Evolutionary conservation across 2,329 filamentous ascomycete genomes (phyloP).

Genomic region (Colletotrichum truncatum): DNA sequence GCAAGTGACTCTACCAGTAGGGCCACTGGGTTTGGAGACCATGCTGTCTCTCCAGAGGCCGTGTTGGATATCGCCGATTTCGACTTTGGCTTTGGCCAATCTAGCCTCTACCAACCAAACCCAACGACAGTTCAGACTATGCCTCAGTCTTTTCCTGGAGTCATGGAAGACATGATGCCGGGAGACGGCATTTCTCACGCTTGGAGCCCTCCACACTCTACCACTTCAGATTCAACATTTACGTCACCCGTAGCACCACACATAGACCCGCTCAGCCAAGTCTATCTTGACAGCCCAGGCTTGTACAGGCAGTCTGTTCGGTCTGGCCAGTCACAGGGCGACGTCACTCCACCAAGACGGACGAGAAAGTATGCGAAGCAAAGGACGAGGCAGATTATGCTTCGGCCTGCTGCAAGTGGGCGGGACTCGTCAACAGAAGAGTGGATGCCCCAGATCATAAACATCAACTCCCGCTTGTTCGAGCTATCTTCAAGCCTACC

Average conservation of each 20-base stretch:
- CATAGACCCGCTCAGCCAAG: background rate
- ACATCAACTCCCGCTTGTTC: conserved; percentile 48
- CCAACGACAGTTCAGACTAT: conserved; percentile 35
- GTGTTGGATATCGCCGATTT: conserved; percentile 43
- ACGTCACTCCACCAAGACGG: background rate
- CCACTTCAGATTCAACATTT: conserved; percentile 22
- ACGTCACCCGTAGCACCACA: conserved; percentile 17
- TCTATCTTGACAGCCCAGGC: conserved; percentile 17
- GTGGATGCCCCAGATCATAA: conserved; percentile 50
- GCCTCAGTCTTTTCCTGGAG: conserved; percentile 34
- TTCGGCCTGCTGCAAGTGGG: conserved; percentile 31
- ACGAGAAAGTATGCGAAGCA: conserved; percentile 34
- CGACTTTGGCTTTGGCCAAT: conserved; percentile 45
- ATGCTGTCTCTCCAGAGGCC: conserved; percentile 40
- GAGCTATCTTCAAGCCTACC: conserved; percentile 46
- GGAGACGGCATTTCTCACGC: conserved; percentile 13
- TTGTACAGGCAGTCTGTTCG: background rate
- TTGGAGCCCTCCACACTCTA: conserved; percentile 27
- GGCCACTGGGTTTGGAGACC: conserved; percentile 31
- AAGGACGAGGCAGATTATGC: conserved; percentile 43
- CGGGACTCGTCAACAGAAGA: conserved; percentile 36
- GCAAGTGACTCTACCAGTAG: background rate
- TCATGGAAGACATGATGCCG: conserved; percentile 26
- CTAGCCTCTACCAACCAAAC: conserved; percentile 38
- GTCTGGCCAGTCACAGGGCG: background rate